These are phyloP conservation scores for Thyridium curvatum DNA, from an alignment of 2,329 filamentous ascomycete genomes.

Conservation along the genomic window DNA sequence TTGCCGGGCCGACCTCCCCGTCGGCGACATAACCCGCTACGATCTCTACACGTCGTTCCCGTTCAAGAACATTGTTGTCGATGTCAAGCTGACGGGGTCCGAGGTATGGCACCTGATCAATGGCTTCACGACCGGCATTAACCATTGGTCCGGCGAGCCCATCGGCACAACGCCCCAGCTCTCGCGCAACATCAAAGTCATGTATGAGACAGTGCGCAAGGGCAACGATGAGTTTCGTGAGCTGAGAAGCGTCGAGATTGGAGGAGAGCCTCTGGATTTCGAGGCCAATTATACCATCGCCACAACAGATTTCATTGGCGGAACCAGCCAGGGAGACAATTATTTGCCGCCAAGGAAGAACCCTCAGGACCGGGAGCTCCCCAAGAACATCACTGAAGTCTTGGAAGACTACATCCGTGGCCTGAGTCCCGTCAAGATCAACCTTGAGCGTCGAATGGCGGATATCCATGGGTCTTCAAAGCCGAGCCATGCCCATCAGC, in stretches of 20 bases:
- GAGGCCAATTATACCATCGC: slow-evolving; percentile 45
- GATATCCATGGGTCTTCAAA: no score
- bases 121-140: slow-evolving; percentile 48
- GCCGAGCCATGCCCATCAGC: no score
- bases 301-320: slow-evolving; percentile 57
- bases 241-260: slow-evolving; percentile 47
- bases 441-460: no score
- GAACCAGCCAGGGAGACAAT: slow-evolving; percentile 8
- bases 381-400: no score
- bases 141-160: slow-evolving; percentile 43
- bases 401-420: no score
- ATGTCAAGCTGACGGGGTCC: slow-evolving; percentile 45
- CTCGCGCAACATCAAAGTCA: slow-evolving; percentile 47
- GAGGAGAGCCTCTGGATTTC: slow-evolving; percentile 38
- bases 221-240: no score
- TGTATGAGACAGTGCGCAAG: slow-evolving; percentile 45
- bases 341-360: no score
- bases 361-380: no score
- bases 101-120: slow-evolving; percentile 53
- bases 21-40: slow-evolving; percentile 55
- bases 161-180: slow-evolving; percentile 57
- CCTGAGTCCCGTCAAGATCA: no score
- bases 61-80: slow-evolving; percentile 58
- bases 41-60: slow-evolving; percentile 59
- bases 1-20: slow-evolving; percentile 56